Conservation (phyloP, 192 early-diverging fungal species). For the Rhizophagus prolifer region DNA sequence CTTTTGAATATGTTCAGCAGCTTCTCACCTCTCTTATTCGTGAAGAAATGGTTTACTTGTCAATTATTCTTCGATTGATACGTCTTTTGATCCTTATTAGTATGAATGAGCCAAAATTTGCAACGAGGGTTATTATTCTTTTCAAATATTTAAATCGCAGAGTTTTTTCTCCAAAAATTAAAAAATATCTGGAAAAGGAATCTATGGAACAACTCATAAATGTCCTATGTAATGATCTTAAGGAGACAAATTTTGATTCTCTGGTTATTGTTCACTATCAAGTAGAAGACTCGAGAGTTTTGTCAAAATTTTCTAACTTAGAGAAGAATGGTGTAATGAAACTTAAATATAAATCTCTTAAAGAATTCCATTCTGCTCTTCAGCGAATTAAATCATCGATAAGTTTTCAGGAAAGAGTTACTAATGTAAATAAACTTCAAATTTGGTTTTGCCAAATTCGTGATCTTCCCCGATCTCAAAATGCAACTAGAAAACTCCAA, state of each 20-base stretch:
- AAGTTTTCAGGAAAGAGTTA: background rate
- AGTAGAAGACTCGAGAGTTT: too few relatives aligned
- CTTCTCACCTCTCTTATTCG: background rate
- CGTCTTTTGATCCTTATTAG: conserved; percentile 16
- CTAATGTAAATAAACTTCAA: background rate
- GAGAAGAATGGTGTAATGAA: background rate
- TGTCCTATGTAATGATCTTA: background rate
- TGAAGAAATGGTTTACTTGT: background rate
- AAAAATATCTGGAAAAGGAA: background rate
- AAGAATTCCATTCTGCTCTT: conserved; percentile 4
- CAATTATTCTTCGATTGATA: conserved; percentile 16
- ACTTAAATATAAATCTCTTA: background rate
- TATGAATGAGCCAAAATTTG: conserved; percentile 6
- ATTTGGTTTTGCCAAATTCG: background rate
- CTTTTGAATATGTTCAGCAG: background rate
- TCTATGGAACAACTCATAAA: background rate
- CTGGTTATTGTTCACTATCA: background rate
- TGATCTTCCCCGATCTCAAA: background rate
- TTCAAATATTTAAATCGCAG: background rate
- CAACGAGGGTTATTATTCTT: background rate
- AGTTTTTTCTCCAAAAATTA: background rate
- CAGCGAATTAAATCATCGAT: background rate
- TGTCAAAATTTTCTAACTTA: background rate
- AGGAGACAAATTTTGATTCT: background rate
- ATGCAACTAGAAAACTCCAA: conserved; percentile 16